Percentiles rank a stretch among this genome's conserved stretches.
Evolutionary conservation across 2,329 filamentous ascomycete genomes (phyloP).

Genomic region (Diplocarpon mali): DNA sequence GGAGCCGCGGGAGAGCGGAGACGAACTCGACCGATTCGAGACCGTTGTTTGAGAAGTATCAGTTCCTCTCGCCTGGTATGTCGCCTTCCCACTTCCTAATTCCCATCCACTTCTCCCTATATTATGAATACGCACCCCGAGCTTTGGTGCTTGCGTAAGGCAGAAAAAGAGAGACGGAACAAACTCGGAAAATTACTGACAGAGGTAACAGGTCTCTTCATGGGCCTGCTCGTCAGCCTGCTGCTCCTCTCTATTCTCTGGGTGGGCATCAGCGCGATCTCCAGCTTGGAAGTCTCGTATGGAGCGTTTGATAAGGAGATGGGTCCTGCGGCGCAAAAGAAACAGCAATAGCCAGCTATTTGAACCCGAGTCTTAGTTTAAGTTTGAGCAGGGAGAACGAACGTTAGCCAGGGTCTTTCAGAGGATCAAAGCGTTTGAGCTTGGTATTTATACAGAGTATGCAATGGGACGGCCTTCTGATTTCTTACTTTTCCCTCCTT

Average conservation of each 20-base stretch:
- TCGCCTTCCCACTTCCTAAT: conserved; percentile 10
- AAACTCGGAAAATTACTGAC: background rate
- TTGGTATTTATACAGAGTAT: background rate
- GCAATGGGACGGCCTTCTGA: background rate
- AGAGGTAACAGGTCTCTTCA: conserved; percentile 62
- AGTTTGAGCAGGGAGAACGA: too few species aligned
- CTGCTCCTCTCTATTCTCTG: conserved; percentile 68
- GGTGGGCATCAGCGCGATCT: conserved; percentile 64
- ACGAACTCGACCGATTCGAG: conserved; percentile 35
- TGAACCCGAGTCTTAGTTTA: background rate
- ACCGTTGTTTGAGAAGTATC: conserved; percentile 80
- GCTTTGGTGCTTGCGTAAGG: background rate
- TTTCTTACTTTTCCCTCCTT: too few species aligned
- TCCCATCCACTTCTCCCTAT: background rate
- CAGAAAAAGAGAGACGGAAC: background rate
- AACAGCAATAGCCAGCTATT: conserved; percentile 33
- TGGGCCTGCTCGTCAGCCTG: conserved; percentile 62
- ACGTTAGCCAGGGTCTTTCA: background rate
- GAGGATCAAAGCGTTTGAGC: background rate
- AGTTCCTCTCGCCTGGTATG: conserved; percentile 82
- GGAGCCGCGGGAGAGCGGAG: conserved; percentile 29
- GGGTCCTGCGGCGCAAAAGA: conserved; percentile 74
- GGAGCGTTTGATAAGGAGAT: conserved; percentile 95
- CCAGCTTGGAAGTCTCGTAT: conserved; percentile 80
- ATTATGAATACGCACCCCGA: background rate